Evolutionary conservation across 1,139 yeast genomes (phyloP), one percentile per base, ranked within the genome.

Genomic region (Sugiyamaella paludigena): DNA sequence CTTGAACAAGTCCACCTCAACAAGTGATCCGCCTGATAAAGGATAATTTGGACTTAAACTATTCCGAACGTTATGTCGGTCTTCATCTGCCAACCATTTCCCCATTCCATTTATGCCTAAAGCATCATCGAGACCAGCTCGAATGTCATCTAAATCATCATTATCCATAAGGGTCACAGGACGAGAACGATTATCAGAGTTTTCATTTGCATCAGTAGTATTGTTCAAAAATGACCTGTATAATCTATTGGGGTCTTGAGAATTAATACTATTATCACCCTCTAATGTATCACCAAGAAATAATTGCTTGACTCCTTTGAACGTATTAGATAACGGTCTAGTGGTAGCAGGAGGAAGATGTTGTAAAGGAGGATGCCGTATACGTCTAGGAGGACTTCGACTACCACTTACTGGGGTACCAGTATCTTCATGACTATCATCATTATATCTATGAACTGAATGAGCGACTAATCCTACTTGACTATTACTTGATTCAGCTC

Each of bases 81-180:
- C 41, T 36, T 32, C 52, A 8, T 26, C 38, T 8, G 53, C 44
- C 27, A 58, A 45, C 63, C 63, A 59, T 9, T 55, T 43, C 3
- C 62, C 62, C n/a, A 52, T 49, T 6, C 62, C 61, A 29, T 58
- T 54, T 13, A 39, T 42, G 2, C 65, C 64, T 36, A 61, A 42
- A 2, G 64, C 64, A 36, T 61, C 64, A 16, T 59, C 52, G 19
- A 61, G 46, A 8, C 61, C 60, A 3, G 49, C 50, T 11, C 53
- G 55, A 36, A 58, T 52, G 16, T 51, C 51, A 26, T 51, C 53
- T n/a, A 57, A 43, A 28, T 48, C 47, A 10, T 49, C 50, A 1
- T 48, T 39, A 35, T 50, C 27, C n/a, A 35, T n/a, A 31, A 31
- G 34, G 13, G 34, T 13, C 12, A n/a, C 13, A 3, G 5, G 5